These are phyloP conservation scores for Dillenia turbinata DNA, from an alignment of 164 flowering plant genomes.

Conservation along the genomic window DNA sequence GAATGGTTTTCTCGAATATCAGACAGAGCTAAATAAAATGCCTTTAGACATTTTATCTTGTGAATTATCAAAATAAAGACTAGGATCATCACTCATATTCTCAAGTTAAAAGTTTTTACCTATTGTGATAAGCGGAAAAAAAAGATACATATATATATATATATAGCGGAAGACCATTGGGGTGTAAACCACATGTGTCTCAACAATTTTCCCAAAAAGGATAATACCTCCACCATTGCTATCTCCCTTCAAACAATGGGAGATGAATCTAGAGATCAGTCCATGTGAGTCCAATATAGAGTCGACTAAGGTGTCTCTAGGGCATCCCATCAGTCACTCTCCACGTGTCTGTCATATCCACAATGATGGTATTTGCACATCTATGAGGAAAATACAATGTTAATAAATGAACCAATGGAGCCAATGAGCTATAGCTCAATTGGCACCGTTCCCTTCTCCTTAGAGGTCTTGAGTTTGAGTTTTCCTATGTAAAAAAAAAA, in stretches of 20 bases:
- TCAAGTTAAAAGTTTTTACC: no score
- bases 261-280: conserved; percentile 58
- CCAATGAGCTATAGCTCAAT: no score
- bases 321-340: conserved; percentile 71
- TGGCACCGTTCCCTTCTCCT: no score
- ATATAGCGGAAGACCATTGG: conserved; percentile 49
- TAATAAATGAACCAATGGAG: not conserved
- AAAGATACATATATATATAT: no score
- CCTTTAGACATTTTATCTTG: no score
- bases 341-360: conserved; percentile 56
- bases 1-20: no score
- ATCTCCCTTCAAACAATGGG: conserved; percentile 71
- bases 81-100: no score
- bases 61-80: no score
- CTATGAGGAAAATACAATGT: conserved; percentile 26
- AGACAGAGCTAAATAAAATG: no score
- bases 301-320: conserved; percentile 49
- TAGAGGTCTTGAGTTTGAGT: no score
- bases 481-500: no score
- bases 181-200: conserved; percentile 60
- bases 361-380: conserved; percentile 58
- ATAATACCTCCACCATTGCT: conserved; percentile 68
- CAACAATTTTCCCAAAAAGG: conserved; percentile 75
- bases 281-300: conserved; percentile 60
- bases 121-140: no score